Evolutionary conservation across 2,329 filamentous ascomycete genomes (phyloP).

Genomic region (Botrytis fabae): DNA sequence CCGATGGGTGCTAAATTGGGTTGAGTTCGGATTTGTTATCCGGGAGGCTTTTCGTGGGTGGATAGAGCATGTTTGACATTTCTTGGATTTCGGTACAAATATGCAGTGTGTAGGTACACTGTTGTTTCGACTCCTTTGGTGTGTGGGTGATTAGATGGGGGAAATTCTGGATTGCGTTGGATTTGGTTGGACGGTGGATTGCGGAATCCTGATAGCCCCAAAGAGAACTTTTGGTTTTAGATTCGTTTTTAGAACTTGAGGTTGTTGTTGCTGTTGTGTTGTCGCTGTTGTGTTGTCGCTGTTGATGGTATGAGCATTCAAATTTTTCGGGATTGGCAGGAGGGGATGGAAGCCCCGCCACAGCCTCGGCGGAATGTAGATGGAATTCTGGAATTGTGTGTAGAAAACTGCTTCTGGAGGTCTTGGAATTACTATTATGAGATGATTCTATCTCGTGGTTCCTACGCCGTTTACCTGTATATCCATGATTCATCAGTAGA

Average conservation of each 20-base stretch:
- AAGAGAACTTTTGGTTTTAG: background rate
- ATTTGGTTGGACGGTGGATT: background rate
- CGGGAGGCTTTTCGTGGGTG: background rate
- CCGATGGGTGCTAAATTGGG: background rate
- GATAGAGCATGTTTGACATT: background rate
- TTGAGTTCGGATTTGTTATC: constrained; percentile 5
- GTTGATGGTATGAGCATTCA: background rate
- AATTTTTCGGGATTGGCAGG: background rate
- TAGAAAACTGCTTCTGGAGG: background rate
- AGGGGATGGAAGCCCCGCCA: constrained; percentile 11
- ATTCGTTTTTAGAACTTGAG: constrained; percentile 17
- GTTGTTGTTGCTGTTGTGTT: constrained; percentile 2
- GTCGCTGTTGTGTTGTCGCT: no score
- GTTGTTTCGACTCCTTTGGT: constrained; percentile 18
- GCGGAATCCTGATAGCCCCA: background rate
- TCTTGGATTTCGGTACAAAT: background rate
- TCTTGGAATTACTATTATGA: background rate
- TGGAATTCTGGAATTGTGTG: background rate
- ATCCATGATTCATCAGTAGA: background rate
- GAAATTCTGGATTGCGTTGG: background rate
- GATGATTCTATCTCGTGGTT: constrained; percentile 2
- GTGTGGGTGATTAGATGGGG: background rate
- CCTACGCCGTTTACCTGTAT: background rate
- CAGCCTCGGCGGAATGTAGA: constrained; percentile 15
- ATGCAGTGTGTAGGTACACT: background rate